Conservation (phyloP, 1,284 basidiomycete genomes). For the Trichosporon ovoides region DNA sequence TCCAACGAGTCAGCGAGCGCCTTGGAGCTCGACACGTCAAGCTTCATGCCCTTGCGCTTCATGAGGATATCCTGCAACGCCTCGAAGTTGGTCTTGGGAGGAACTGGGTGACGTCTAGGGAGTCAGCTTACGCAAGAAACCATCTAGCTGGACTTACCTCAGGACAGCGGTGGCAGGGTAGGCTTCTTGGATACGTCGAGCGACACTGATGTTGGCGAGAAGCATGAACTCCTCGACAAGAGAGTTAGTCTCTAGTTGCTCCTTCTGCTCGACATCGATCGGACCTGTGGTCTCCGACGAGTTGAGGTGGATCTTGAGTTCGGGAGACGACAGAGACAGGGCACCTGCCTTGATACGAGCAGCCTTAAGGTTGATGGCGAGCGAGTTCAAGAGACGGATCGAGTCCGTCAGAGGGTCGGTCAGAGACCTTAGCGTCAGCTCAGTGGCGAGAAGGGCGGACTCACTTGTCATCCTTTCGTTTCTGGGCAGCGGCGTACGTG, state of each 20-base stretch:
- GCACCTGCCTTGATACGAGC: slow-evolving; percentile 90
- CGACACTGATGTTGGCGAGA: slow-evolving; percentile 93
- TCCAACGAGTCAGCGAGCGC: slow-evolving; percentile 88
- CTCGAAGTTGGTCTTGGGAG: slow-evolving; percentile 91
- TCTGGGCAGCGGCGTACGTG: slow-evolving; percentile 94
- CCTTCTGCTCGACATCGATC: slow-evolving; percentile 96
- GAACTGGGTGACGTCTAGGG: slow-evolving; percentile 80
- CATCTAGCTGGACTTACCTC: slow-evolving; percentile 53
- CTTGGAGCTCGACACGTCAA: slow-evolving; percentile 88
- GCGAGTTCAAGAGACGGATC: slow-evolving; percentile 81
- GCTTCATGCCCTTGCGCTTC: slow-evolving; percentile 76
- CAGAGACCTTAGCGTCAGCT: slow-evolving; percentile 54
- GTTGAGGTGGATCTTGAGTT: slow-evolving; percentile 94
- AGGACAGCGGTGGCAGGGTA: slow-evolving; percentile 95
- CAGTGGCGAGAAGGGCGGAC: slow-evolving; percentile 39
- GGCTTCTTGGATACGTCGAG: slow-evolving; percentile 82
- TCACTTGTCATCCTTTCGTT: slow-evolving; percentile 84
- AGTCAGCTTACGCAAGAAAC: neutral
- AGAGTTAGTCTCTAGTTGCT: slow-evolving; percentile 87
- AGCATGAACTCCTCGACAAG: slow-evolving; percentile 99
- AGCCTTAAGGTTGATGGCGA: slow-evolving; percentile 81
- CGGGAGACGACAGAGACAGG: slow-evolving; percentile 92
- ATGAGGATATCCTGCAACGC: slow-evolving; percentile 86
- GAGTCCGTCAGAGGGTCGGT: slow-evolving; percentile 80
- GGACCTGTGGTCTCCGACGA: slow-evolving; percentile 89